These are phyloP conservation scores for Stemphylium lycopersici DNA, from an alignment of 2,329 filamentous ascomycete genomes.

Conservation along the genomic window DNA sequence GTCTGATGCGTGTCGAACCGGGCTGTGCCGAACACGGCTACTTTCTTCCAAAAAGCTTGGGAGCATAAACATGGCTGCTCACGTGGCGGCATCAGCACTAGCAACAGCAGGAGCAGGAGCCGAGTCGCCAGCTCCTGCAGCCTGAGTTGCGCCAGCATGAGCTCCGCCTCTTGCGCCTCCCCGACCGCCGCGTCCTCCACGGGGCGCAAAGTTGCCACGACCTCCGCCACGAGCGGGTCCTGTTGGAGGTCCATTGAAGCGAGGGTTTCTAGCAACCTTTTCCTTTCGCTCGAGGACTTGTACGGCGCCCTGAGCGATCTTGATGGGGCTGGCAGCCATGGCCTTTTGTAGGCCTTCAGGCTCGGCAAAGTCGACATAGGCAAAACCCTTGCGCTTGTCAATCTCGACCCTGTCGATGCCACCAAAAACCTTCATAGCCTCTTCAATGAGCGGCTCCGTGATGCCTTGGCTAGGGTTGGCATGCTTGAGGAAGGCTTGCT, in stretches of 20 bases:
- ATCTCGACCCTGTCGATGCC: constrained; percentile 82
- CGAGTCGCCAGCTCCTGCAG: constrained; percentile 15
- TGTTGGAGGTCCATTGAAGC: constrained; percentile 36
- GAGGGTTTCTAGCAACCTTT: constrained; percentile 38
- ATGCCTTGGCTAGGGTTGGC: constrained; percentile 87
- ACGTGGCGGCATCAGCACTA: constrained; percentile 14
- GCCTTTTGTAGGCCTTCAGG: constrained; percentile 76
- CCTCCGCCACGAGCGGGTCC: constrained; percentile 39
- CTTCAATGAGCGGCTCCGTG: constrained; percentile 78
- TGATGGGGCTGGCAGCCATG: constrained; percentile 78
- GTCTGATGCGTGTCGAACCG: no score
- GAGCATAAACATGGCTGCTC: not conserved
- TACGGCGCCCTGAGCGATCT: constrained; percentile 83
- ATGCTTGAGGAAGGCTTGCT: constrained; percentile 63
- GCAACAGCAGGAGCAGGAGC: constrained; percentile 14
- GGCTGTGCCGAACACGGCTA: not conserved
- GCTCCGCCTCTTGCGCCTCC: constrained; percentile 42
- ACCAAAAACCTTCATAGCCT: constrained; percentile 76
- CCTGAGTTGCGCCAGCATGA: constrained; percentile 19
- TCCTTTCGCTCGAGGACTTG: constrained; percentile 85
- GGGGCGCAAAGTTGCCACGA: constrained; percentile 40
- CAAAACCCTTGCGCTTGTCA: constrained; percentile 92
- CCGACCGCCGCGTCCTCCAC: constrained; percentile 45
- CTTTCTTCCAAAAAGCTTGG: not conserved
- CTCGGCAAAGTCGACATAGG: constrained; percentile 86